phyloP scores from a whole-genome alignment of 2,329 filamentous ascomycete genomes.

The Periglandula ipomoeae region DNA sequence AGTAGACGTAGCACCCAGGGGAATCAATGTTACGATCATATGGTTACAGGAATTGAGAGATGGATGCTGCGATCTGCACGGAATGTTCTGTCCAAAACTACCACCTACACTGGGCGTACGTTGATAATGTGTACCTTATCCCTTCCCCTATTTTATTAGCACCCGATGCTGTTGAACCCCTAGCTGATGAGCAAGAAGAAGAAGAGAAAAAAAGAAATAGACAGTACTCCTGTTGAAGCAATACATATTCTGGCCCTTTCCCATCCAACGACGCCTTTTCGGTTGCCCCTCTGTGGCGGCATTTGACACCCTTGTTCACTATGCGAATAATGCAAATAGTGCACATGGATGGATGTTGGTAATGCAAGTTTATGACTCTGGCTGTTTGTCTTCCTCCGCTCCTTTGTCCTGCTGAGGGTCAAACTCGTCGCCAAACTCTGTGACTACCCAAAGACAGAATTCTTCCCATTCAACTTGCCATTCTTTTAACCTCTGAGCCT shows the following conservation, averaged over 20 bases:
- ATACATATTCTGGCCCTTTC: neutral
- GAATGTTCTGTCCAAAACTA: no score
- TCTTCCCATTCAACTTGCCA: conserved; percentile 80
- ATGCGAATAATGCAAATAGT: neutral
- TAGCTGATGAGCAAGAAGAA: no score
- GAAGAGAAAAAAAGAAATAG: no score
- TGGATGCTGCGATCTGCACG: no score
- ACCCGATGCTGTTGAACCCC: neutral
- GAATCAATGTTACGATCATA: no score
- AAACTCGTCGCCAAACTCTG: conserved; percentile 63
- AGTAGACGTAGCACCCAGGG: no score
- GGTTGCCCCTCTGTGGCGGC: neutral
- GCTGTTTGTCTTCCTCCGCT: neutral
- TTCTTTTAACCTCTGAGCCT: conserved; percentile 64
- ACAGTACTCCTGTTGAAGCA: no score
- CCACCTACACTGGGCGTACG: no score
- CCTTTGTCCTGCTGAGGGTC: conserved; percentile 17
- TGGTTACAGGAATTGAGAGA: no score
- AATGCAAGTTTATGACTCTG: neutral
- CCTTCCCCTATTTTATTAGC: neutral
- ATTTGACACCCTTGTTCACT: neutral
- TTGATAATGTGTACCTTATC: no score
- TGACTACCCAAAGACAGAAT: conserved; percentile 84
- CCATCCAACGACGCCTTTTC: neutral
- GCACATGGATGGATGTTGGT: neutral